Percentiles rank a stretch among this genome's conserved stretches.
phyloP scores from a whole-genome alignment of 768 basidiomycete genomes.

The Russula vinacea region DNA sequence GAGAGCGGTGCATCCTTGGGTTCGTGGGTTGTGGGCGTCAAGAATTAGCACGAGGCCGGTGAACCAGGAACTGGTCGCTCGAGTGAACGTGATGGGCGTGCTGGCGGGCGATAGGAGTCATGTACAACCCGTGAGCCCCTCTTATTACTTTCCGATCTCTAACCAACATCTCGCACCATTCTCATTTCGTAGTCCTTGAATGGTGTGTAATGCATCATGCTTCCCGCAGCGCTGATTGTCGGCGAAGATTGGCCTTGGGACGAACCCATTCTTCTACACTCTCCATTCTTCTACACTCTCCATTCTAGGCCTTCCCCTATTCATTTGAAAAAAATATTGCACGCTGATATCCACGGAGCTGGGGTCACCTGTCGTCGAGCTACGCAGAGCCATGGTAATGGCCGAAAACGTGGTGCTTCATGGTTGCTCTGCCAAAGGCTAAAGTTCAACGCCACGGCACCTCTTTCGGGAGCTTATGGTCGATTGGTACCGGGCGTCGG shows the following conservation, averaged over 20 bases:
- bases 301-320: not conserved
- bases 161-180: not conserved
- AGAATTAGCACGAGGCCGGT: not conserved
- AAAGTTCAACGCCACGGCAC: not conserved
- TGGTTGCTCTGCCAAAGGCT: not conserved
- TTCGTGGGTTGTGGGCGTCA: not conserved
- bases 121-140: not conserved
- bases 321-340: no score
- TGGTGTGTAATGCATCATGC: not conserved
- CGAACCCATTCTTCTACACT: no score
- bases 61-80: not conserved
- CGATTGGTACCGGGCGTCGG: not conserved
- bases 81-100: not conserved
- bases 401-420: not conserved
- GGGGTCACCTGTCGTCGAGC: not conserved
- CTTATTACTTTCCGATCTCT: not conserved
- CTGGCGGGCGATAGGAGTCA: not conserved
- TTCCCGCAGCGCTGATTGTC: not conserved
- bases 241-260: not conserved
- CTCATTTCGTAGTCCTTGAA: not conserved
- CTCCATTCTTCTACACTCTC: no score
- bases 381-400: not conserved
- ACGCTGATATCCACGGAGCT: not conserved
- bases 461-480: no score
- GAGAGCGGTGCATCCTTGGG: not conserved